Conservation (phyloP, 345 rosid species). For the Bretschneidera sinensis region DNA sequence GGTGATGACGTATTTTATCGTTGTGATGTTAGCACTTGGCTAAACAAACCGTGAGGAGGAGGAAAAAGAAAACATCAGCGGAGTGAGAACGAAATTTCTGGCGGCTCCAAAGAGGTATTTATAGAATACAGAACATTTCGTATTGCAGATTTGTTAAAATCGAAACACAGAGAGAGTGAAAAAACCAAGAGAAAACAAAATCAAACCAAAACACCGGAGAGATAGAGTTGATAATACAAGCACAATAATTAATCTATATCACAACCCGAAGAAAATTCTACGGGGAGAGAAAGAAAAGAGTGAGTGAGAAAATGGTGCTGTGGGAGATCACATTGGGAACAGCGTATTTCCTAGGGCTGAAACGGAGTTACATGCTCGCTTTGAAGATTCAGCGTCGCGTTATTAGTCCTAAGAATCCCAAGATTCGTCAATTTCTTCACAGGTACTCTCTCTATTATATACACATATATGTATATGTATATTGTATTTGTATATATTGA, state of each 20-base stretch:
- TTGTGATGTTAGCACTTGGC: background rate
- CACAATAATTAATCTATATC: too few relatives aligned
- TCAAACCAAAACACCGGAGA: too few relatives aligned
- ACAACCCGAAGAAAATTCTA: conserved; percentile 6
- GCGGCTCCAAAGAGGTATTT: conserved; percentile 5
- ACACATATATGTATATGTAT: background rate
- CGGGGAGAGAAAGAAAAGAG: conserved; percentile 3
- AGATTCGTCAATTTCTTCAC: conserved; percentile 53
- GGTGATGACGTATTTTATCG: background rate
- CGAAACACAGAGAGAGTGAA: too few relatives aligned
- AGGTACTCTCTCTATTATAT: conserved; percentile 33
- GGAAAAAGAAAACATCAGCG: background rate
- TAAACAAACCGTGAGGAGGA: background rate
- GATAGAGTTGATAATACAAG: too few relatives aligned
- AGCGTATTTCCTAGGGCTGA: conserved; percentile 82
- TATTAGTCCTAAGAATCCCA: conserved; percentile 51
- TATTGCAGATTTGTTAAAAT: background rate
- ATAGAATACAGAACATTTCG: background rate
- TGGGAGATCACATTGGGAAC: conserved; percentile 92
- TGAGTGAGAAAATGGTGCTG: conserved; percentile 51
- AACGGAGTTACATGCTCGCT: conserved; percentile 68
- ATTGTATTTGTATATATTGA: too few relatives aligned
- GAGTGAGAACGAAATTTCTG: conserved; percentile 12
- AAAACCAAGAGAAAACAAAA: too few relatives aligned
- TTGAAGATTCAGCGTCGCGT: conserved; percentile 65